phyloP scores from a whole-genome alignment of 805 yeast genomes.

The Monosporozyma siamensis region DNA sequence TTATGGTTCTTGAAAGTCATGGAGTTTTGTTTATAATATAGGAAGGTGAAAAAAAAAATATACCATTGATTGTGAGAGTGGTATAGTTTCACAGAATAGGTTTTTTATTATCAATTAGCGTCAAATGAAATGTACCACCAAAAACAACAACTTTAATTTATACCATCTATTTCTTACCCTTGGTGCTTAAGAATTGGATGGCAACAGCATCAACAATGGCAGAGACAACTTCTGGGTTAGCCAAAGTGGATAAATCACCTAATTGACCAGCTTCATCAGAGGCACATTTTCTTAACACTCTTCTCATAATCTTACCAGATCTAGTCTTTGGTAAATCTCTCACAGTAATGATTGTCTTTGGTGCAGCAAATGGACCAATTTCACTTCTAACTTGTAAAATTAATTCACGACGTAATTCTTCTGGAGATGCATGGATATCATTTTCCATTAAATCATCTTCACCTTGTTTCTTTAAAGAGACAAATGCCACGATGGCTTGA shows the following conservation, averaged over 20 bases:
- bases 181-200: constrained; percentile 33
- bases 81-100: no score
- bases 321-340: constrained; percentile 95
- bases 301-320: constrained; percentile 98
- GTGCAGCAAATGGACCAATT: constrained; percentile 77
- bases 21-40: no score
- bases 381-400: constrained; percentile 68
- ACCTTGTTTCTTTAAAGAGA: constrained; percentile 53
- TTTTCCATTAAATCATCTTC: constrained; percentile 27
- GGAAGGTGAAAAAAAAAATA: no score
- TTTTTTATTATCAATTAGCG: no score
- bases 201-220: constrained; percentile 64
- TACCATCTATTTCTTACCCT: constrained; percentile 7
- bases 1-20: no score
- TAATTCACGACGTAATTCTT: constrained; percentile 46
- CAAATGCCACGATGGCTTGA: constrained; percentile 94
- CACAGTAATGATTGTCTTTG: constrained; percentile 72
- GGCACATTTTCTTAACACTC: constrained; percentile 86
- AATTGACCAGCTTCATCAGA: constrained; percentile 87
- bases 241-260: constrained; percentile 84
- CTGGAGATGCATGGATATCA: constrained; percentile 26
- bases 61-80: no score
- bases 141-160: no score
- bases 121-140: no score
- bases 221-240: constrained; percentile 78